phyloP scores from a whole-genome alignment of 1,284 basidiomycete genomes.

The Cutaneotrichosporon cavernicola region DNA sequence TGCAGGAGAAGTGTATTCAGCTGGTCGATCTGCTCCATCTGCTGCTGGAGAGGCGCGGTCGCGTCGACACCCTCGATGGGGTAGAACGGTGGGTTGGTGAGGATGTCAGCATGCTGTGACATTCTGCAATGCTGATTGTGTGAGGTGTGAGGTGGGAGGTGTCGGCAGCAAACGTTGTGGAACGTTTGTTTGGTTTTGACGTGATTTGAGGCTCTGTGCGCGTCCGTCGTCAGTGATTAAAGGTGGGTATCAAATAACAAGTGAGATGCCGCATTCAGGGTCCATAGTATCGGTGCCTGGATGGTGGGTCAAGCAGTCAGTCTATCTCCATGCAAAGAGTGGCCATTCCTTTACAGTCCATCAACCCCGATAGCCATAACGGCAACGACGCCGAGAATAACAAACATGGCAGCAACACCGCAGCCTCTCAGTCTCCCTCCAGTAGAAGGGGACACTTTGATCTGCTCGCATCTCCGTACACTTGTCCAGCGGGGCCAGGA shows the following conservation, averaged over 20 bases:
- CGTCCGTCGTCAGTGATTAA: neutral
- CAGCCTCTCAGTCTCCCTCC: constrained; percentile 3
- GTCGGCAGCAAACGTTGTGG: neutral
- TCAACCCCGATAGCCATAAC: neutral
- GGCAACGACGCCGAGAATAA: neutral
- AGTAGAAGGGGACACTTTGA: constrained; percentile 35
- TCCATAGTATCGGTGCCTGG: neutral
- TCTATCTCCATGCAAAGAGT: neutral
- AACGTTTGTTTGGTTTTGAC: constrained; percentile 12
- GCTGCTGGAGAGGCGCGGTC: constrained; percentile 66
- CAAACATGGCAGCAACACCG: neutral
- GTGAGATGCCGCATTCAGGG: neutral
- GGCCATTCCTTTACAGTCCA: neutral
- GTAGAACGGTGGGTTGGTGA: constrained; percentile 48
- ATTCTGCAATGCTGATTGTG: constrained; percentile 11
- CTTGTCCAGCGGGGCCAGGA: constrained; percentile 25
- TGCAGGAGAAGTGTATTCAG: constrained; percentile 76
- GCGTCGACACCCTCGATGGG: constrained; percentile 72
- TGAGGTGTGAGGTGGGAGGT: neutral
- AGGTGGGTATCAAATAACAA: neutral
- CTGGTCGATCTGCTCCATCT: constrained; percentile 90
- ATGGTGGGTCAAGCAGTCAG: neutral
- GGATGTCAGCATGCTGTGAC: constrained; percentile 20
- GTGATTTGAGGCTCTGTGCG: neutral
- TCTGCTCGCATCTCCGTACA: constrained; percentile 36